Base-by-base conservation (phyloP, 1,139 yeast species). In the Debaryomyces sp. region DNA sequence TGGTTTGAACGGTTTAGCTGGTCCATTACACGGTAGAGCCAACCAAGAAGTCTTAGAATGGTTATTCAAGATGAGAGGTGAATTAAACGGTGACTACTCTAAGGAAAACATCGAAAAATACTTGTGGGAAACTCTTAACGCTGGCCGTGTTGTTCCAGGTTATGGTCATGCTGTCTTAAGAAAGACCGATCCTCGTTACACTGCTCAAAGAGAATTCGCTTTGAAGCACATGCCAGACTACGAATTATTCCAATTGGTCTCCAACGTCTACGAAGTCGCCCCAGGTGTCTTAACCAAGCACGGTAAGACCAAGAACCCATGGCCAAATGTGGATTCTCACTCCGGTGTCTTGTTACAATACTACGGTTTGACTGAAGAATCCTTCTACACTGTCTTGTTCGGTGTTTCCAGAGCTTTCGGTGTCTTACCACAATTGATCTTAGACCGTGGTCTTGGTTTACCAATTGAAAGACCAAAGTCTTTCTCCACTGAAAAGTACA, bases 401-500 rank as follows among this genome's bases (percentile, higher is more conserved):
- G 99, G 98, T 82, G 97, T 94, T 59, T 85, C 98, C 57, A 88
- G 99, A 80, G 96, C 98, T 50, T 84, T 94, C 58, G 99, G 99
- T 80, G 97, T 94, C 57, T 82, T 92, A 71, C 96, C 97, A 57
- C 98, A 92, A 80, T 82, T 92, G 77, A 90, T 92, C 72, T 86
- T 92, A 76, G 98, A 92, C 81, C 84, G 99, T 72, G 96, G 96
- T 70, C 78, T 91, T 58, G 99, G 98, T 68, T 73, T 89, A 72
- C 90, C 99, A 64, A 89, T 92, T 68, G 99, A 92, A 81, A 88
- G 99, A 80, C 98, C 98, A 76, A 92, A 92, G 81, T 89, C 96
- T 60, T 86, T 91, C 87, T 87, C 96, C 61, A 81, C 86, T 55
- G 82, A 81, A 68, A 81, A 81, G 70, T 81, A 81, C 78, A 80